Evolutionary conservation across 2,329 filamentous ascomycete species (phyloP).

Genomic region (Microthyrium microscopicum): DNA sequence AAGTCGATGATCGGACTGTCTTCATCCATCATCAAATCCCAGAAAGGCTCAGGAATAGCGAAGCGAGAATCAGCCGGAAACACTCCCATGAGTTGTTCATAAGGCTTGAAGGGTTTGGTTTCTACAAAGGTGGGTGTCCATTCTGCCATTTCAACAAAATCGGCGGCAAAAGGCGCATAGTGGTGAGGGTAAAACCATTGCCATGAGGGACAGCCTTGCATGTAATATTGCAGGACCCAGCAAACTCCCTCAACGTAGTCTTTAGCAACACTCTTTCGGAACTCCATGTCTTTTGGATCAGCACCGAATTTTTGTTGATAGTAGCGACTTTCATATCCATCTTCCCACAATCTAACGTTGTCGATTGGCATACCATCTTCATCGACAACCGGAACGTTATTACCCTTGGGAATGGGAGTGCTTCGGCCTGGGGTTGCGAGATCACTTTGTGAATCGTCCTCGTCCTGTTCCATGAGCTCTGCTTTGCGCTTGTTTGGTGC

Average conservation of each 20-base stretch:
- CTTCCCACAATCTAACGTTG: constrained; percentile 81
- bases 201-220: constrained; percentile 96
- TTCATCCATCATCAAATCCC: constrained; percentile 72
- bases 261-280: constrained; percentile 73
- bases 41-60: constrained; percentile 75
- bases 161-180: constrained; percentile 91
- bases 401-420: constrained; percentile 35
- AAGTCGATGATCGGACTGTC: constrained; percentile 94
- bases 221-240: constrained; percentile 95
- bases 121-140: constrained; percentile 71
- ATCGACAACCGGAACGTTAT: too few relatives aligned
- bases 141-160: constrained; percentile 71
- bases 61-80: constrained; percentile 86
- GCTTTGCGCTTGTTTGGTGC: constrained; percentile 62
- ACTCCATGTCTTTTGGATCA: constrained; percentile 62
- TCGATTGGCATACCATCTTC: constrained; percentile 53
- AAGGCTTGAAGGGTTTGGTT: constrained; percentile 73
- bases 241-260: constrained; percentile 90
- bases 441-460: too few relatives aligned
- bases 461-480: constrained; percentile 45
- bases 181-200: constrained; percentile 99
- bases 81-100: constrained; percentile 97
- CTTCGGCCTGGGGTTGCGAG: constrained; percentile 43
- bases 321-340: constrained; percentile 87
- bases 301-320: constrained; percentile 94